A percentile compares a stretch with the other conserved stretches of the same genome.
phyloP scores from a whole-genome alignment of 2,329 filamentous ascomycete genomes.

The Fusarium sulawesiense region DNA sequence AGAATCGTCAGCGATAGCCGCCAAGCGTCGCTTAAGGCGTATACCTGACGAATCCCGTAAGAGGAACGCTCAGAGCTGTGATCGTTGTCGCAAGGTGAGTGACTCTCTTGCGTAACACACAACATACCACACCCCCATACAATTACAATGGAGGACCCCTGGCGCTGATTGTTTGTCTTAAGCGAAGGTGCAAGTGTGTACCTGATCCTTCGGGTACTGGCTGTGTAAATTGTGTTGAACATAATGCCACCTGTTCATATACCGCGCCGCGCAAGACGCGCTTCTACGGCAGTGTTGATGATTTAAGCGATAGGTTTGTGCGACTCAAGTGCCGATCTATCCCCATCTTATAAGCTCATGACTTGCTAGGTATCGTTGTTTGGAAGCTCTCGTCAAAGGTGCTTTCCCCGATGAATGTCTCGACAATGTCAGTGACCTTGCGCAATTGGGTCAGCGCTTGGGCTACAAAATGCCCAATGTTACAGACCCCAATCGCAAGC shows the following conservation, averaged over 20 bases:
- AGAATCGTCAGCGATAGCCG: slow-evolving; percentile 38
- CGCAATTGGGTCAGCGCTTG: slow-evolving; percentile 46
- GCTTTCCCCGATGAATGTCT: slow-evolving; percentile 50
- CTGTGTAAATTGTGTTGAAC: slow-evolving; percentile 51
- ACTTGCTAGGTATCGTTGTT: slow-evolving; percentile 48
- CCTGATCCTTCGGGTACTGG: slow-evolving; percentile 45
- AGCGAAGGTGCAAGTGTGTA: slow-evolving; percentile 53
- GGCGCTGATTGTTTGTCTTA: slow-evolving; percentile 5
- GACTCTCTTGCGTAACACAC: neutral
- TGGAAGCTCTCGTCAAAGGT: slow-evolving; percentile 52
- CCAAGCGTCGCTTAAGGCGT: slow-evolving; percentile 47
- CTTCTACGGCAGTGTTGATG: slow-evolving; percentile 53
- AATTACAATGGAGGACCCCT: neutral
- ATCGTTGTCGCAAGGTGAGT: slow-evolving; percentile 51
- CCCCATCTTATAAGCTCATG: neutral
- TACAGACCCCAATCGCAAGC: slow-evolving; percentile 25
- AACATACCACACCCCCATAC: neutral
- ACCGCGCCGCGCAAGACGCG: slow-evolving; percentile 52
- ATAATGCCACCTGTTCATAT: slow-evolving; percentile 50
- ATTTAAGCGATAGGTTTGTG: slow-evolving; percentile 51
- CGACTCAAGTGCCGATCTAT: neutral
- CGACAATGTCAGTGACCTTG: slow-evolving; percentile 47
- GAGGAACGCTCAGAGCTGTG: slow-evolving; percentile 52
- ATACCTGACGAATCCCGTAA: slow-evolving; percentile 53
- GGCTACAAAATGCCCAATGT: slow-evolving; percentile 52